Percentiles rank a stretch among this genome's conserved stretches.
Evolutionary conservation across 345 rosid species (phyloP).

Genomic region (Diplotaxis tenuifolia): DNA sequence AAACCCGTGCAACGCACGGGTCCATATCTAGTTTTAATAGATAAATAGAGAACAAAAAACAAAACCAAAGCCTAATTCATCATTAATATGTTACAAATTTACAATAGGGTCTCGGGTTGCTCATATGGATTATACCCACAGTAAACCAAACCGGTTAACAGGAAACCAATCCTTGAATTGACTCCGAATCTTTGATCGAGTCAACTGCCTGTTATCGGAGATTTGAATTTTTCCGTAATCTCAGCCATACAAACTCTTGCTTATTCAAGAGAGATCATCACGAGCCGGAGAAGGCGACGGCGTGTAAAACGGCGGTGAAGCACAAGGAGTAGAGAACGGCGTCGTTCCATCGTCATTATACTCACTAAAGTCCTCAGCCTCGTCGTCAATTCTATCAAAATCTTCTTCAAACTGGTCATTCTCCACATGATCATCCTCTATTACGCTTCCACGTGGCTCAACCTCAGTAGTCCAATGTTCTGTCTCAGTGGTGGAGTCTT

Average conservation of each 20-base stretch:
- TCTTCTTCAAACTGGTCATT: background rate
- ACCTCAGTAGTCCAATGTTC: constrained; percentile 12
- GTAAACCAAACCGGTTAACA: background rate
- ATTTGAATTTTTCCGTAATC: background rate
- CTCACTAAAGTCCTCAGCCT: constrained; percentile 8
- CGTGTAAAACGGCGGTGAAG: constrained; percentile 66
- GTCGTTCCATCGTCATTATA: constrained; percentile 33
- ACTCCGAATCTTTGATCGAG: constrained; percentile 10
- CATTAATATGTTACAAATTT: background rate
- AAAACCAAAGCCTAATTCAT: background rate
- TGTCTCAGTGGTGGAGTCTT: constrained; percentile 61
- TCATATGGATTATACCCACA: background rate
- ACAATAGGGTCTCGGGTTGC: background rate
- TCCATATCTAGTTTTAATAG: too few species aligned
- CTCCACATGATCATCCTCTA: constrained; percentile 5
- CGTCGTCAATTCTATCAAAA: constrained; percentile 12
- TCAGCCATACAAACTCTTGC: background rate
- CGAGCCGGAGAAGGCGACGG: constrained; percentile 66
- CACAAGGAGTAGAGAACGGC: constrained; percentile 69
- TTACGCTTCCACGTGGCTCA: constrained; percentile 23
- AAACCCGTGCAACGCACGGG: too few species aligned
- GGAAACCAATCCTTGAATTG: background rate
- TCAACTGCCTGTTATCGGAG: background rate
- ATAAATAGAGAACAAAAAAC: background rate
- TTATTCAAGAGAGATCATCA: background rate